phyloP scores from a whole-genome alignment of 2,329 filamentous ascomycete genomes.

The Claviceps paspali region DNA sequence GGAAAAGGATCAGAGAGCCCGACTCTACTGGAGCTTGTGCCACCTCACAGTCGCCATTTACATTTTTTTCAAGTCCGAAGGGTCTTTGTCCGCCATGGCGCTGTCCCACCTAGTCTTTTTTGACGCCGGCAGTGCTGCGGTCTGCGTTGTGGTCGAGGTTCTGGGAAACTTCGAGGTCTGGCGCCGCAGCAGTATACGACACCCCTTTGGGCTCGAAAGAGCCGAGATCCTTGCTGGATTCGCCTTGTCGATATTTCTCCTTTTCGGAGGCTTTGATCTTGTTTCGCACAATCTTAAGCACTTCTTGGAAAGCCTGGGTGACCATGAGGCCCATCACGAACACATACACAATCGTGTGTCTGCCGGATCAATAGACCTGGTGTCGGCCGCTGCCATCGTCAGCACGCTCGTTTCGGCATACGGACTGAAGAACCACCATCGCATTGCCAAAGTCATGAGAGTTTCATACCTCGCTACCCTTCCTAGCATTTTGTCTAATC shows the following conservation, averaged over 20 bases:
- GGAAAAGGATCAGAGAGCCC: conserved; percentile 69
- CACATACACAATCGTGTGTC: conserved; percentile 52
- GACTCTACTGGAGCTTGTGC: conserved; percentile 79
- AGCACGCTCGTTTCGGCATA: conserved; percentile 79
- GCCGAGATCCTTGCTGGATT: conserved; percentile 91
- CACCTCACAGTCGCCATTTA: conserved; percentile 72
- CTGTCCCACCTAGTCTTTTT: conserved; percentile 90
- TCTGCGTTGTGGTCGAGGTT: conserved; percentile 86
- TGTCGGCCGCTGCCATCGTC: conserved; percentile 64
- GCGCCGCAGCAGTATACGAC: conserved; percentile 80
- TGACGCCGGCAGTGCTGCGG: conserved; percentile 78
- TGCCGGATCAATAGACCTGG: conserved; percentile 64
- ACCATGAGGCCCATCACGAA: conserved; percentile 57
- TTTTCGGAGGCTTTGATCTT: conserved; percentile 95
- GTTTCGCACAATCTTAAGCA: conserved; percentile 91
- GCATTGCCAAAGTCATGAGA: conserved; percentile 83
- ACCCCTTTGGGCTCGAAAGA: conserved; percentile 85
- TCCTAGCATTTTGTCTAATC: conserved; percentile 80
- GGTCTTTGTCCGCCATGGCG: conserved; percentile 80
- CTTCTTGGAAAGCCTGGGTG: conserved; percentile 50
- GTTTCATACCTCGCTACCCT: conserved; percentile 70
- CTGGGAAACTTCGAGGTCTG: conserved; percentile 96
- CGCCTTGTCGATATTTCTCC: conserved; percentile 83
- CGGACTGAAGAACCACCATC: conserved; percentile 73
- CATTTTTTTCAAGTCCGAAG: conserved; percentile 72